Evolutionary conservation across 1,139 yeast genomes (phyloP), one percentile per base, ranked within the genome.

Genomic region (Blastobotrys arbuscula): DNA sequence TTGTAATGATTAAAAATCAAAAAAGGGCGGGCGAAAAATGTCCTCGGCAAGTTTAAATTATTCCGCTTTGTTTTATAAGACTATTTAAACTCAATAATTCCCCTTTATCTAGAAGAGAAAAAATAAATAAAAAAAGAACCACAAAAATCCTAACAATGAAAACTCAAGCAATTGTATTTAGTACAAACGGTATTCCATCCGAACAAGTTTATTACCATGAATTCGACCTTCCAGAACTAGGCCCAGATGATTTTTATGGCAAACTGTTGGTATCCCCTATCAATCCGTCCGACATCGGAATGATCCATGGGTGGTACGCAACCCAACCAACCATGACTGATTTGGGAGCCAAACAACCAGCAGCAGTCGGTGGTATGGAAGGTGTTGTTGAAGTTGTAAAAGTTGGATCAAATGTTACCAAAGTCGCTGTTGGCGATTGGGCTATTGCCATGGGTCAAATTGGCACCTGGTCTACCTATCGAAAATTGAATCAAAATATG

Each of bases 381-480:
- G 98, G 97, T 15, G 76, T 89, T 23, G 90, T 88, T 64, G 89
- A 90, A 65, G 82, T 92, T 16, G 66, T 87, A 20, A 80, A 85
- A 53, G 78, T 79, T 20, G 96, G 96, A n/a, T 53, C 62, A 30
- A 57, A 63, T 13, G 70, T 69, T 19, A 57, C 62, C 13, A 64
- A 62, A 1, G 72, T 89, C 47, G 58, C 72, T 47, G 70, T 72
- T 3, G 97, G 97, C 39, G 97, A 92, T 64, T 88, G 96, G 94
- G 89, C 84, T 30, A 77, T 90, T 44, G 64, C 78, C 13, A 69
- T 72, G 33, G 84, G 88, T 18, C 84, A 86, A 61, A 82, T 83
- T 55, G 99, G 98, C 34, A 92, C 97, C 2, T 92, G 99, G 99
- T 78, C 96, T 55, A 80, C 95, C 1, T 92, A 84, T 61, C 84